Percentiles rank a stretch among this genome's conserved stretches.
Evolutionary conservation across 768 basidiomycete genomes (phyloP).

Genomic region (Collybia mongolica): DNA sequence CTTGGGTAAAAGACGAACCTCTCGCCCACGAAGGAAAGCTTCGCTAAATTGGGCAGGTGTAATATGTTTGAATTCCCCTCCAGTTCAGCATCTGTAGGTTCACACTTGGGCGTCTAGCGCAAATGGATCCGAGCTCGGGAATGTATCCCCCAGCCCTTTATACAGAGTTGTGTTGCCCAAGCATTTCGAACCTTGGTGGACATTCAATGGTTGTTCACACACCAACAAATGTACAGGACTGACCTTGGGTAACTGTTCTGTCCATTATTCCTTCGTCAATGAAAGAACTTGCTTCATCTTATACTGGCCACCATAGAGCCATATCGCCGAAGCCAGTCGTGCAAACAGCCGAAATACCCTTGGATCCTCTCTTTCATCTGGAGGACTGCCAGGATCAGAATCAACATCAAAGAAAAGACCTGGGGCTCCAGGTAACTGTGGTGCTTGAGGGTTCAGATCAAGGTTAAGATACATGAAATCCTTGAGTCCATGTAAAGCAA

Average conservation of each 20-base stretch:
- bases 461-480: conserved; percentile 34
- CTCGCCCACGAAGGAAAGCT: conserved; percentile 7
- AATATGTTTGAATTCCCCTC: background rate
- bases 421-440: conserved; percentile 29
- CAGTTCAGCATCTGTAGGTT: conserved; percentile 6
- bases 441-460: conserved; percentile 31
- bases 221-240: background rate
- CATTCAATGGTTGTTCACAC: too few species aligned
- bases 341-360: conserved; percentile 8
- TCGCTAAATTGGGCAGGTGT: conserved; percentile 1
- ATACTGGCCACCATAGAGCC: conserved; percentile 19
- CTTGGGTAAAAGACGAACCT: background rate
- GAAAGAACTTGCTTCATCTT: conserved; percentile 3
- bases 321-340: conserved; percentile 1
- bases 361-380: background rate
- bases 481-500: conserved; percentile 24
- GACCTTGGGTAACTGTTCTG: conserved; percentile 3
- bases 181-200: conserved; percentile 1
- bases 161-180: conserved; percentile 5
- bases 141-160: conserved; percentile 3
- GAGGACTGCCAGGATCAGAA: background rate
- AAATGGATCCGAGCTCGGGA: conserved; percentile 11
- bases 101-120: conserved; percentile 1
- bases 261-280: conserved; percentile 14
- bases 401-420: conserved; percentile 27